phyloP scores from a whole-genome alignment of 2,329 filamentous ascomycete species.

The Lizonia empirigonia region DNA sequence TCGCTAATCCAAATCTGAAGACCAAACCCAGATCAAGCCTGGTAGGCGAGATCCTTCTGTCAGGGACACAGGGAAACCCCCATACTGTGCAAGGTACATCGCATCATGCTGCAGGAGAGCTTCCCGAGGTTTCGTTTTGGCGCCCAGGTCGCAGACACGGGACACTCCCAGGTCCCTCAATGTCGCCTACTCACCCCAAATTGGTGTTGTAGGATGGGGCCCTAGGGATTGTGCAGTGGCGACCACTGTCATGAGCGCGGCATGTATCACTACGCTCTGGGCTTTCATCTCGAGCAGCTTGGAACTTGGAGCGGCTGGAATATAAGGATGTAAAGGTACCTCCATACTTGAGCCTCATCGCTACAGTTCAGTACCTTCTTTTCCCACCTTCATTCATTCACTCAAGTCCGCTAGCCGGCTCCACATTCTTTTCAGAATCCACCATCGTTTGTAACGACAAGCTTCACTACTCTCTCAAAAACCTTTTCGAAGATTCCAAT shows the following conservation, averaged over 20 bases:
- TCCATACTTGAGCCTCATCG: constrained; percentile 21
- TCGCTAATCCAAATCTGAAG: constrained; percentile 13
- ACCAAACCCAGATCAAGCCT: constrained; percentile 15
- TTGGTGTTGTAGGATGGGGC: constrained; percentile 19
- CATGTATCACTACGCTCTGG: constrained; percentile 19
- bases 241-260: constrained; percentile 23
- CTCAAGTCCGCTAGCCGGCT: constrained; percentile 40
- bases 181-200: constrained; percentile 31
- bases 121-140: constrained; percentile 16
- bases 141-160: constrained; percentile 24
- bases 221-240: constrained; percentile 9
- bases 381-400: constrained; percentile 35
- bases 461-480: constrained; percentile 17
- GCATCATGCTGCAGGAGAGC: constrained; percentile 4
- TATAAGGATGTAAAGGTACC: constrained; percentile 4
- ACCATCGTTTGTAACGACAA: constrained; percentile 31
- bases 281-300: constrained; percentile 10
- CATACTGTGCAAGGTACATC: constrained; percentile 7
- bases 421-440: constrained; percentile 38
- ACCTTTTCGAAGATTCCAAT: constrained; percentile 15
- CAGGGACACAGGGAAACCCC: constrained; percentile 8
- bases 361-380: constrained; percentile 39
- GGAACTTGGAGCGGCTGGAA: constrained; percentile 2
- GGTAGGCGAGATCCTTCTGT: constrained; percentile 5
- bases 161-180: constrained; percentile 27